Base-by-base conservation (phyloP, 2,329 filamentous ascomycete species). In the Paradendryphiella salina region DNA sequence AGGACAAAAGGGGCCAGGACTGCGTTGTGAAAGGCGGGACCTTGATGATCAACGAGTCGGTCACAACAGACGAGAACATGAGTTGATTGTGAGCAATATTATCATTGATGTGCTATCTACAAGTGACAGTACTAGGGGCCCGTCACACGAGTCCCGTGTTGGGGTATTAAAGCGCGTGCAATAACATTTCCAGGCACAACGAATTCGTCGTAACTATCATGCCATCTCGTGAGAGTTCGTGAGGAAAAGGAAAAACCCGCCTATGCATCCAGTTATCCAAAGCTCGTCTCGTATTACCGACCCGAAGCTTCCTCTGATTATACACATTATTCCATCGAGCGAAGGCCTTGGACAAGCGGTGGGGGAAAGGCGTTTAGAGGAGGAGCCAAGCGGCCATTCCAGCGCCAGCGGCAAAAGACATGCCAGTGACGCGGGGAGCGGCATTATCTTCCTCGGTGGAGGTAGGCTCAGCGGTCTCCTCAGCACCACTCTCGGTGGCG, bases 371-470 rank as follows among this genome's bases (percentile, higher is more conserved):
- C 38, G 54, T 59, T 73, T 74, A 75, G 54, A 75, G 57, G 52
- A 74, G 55, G 57, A 74, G 55, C 57, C 69, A 62, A 43, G 71
- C 71, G 41, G 70, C 69, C 34, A 73, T 48, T 59, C 67, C 72
- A 28, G 63, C 68, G 48, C 62, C 73, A 57, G 69, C 73, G 35
- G 67, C 66, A 31, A 75, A 41, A 29, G 73, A 71, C 18, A 71
- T 58, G 49, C 63, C 72, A 26, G 72, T 75, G 44, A 61, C 64
- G 61, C 65, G 67, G 53, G 71, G 54, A 31, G 69, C 69, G 46
- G 56, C 38, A 10, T 29, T 32, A 14, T 39, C 7, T 6, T 44
- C 50, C 40, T 51, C 54, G 26, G 59, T 59, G 31, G 51, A 43
- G 36, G 57, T 47, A 42, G 59, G 23, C 23, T 26, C 23, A 10